Base-by-base conservation (phyloP, 2,329 filamentous ascomycete species). In the Curvularia sp. region DNA sequence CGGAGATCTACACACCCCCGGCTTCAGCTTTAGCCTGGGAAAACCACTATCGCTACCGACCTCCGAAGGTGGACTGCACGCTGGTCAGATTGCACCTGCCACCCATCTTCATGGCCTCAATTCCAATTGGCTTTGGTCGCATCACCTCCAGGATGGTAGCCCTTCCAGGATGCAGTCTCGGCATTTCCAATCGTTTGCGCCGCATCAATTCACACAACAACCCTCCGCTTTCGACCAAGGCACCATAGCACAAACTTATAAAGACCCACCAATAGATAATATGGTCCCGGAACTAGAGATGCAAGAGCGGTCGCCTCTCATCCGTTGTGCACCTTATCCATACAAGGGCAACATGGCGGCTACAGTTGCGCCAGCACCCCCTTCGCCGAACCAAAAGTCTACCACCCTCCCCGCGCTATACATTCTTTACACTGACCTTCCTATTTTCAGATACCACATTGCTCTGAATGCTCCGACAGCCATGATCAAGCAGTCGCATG, bases 381-480 rank as follows among this genome's bases (percentile, higher is more conserved):
- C 57, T 21, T 73, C 77, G 23, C 74, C 77, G 8, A 77, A 72
- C 36, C 81, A 84, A 63, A 82, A 81, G 81, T 83, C 69, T 68
- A 80, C 77, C 13, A 15, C 30, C 48, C 21, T 39, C 12, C 34
- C 19, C 34, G 25, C 25, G 2, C 42, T 38, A 19, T 39, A n/a
- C n/a, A n/a, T 51, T 57, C 15, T 19, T 4, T 13, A 13, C 36
- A 56, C 73, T 78, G 58, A 77, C 60, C n/a, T 8, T 10, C 7
- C 18, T 63, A 88, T 86, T 61, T 97, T 97, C 73, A 91, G 95
- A 39, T 98, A 92, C 73, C 91, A 95, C 74, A 89, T 92, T 49
- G 95, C 92, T 0, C 80, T 99, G 45, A 96, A 96, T 75, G 94
- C 95, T 1, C 93, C 94, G 2, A 99, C 95, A 0, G 95, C 95